Base-by-base conservation (phyloP, 208 protist genomes). In the Acanthamoeba polyphaga region DNA sequence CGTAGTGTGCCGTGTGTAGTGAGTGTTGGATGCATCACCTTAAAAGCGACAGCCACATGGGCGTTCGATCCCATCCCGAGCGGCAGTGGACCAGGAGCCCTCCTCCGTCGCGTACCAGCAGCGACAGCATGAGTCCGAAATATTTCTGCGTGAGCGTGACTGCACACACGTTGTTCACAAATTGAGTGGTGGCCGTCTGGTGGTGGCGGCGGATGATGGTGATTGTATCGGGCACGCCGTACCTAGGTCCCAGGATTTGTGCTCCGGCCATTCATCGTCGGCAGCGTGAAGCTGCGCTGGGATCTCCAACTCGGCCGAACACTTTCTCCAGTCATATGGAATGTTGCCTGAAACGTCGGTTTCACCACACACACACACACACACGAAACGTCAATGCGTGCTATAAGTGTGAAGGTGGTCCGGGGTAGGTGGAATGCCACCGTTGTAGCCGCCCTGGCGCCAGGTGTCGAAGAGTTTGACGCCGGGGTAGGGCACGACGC, bases 21-120 rank as follows among this genome's bases (percentile, higher is more conserved):
- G 64, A 0, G 64, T 17, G 64, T 12, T 1, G 1, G 1, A 13
- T 95, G 38, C 38, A 38, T 10, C 12, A 66, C 94, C 96, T 68
- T 12, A 97, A 32, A 19, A 97, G 53, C n/a, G 93, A 95, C 15
- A 95, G 76, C 88, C 97, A 97, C n/a, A 97, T 60, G 22, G 96
- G 96, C n/a, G 96, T 97, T 24, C 96, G 74, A 72, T 97, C 96
- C 95, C 96, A 97, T 29, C 96, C 96, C 17, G 96, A 97, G 51
- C 96, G 96, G 95, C 96, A 97, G 93, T 97, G 96, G 24, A 97
- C 64, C 19, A 96, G 80, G 7, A 97, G 6, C 49, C 96, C 96
- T 13, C 62, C 68, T 9, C n/a, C 60, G 15, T 93, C 78, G 72
- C 92, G 84, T 4, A 70, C 74, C 17, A 95, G 53, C n/a, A 96